Evolutionary conservation across 176 grass and related monocot species (phyloP).

Genomic region (Rhynchospora breviuscula): DNA sequence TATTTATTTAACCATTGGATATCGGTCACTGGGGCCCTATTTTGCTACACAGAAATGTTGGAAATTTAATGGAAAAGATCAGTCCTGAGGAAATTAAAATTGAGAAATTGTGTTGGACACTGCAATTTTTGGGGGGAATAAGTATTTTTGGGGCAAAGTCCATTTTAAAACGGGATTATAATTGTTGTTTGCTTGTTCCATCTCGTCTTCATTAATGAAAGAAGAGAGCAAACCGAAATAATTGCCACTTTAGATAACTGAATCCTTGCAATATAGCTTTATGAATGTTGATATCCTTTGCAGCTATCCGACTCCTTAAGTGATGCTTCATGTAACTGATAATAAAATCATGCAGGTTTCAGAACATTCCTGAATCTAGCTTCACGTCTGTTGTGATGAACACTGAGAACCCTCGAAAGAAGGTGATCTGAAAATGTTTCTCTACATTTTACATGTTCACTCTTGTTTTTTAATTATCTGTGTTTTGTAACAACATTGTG

Average conservation of each 20-base stretch:
- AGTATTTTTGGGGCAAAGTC: neutral
- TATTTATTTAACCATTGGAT: neutral
- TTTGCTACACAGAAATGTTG: neutral
- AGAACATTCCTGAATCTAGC: neutral
- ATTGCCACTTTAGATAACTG: neutral
- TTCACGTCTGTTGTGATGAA: neutral
- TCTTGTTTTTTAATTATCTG: too few species aligned
- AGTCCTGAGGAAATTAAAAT: neutral
- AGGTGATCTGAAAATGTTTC: neutral
- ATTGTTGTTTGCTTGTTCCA: neutral
- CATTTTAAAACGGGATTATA: neutral
- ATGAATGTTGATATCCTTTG: neutral
- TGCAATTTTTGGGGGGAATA: neutral
- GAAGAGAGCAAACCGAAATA: neutral
- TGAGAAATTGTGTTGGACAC: neutral
- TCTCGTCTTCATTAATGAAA: neutral
- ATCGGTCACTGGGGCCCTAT: neutral
- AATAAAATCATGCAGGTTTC: neutral
- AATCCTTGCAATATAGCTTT: neutral
- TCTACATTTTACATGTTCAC: neutral
- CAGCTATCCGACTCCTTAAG: neutral
- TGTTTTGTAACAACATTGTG: conserved; percentile 5
- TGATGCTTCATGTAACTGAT: neutral
- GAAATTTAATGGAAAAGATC: neutral
- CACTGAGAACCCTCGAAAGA: neutral